A percentile compares a stretch with the other conserved stretches of the same genome.
Evolutionary conservation across 768 basidiomycete species (phyloP).

Genomic region (Lactifluus pinguis): DNA sequence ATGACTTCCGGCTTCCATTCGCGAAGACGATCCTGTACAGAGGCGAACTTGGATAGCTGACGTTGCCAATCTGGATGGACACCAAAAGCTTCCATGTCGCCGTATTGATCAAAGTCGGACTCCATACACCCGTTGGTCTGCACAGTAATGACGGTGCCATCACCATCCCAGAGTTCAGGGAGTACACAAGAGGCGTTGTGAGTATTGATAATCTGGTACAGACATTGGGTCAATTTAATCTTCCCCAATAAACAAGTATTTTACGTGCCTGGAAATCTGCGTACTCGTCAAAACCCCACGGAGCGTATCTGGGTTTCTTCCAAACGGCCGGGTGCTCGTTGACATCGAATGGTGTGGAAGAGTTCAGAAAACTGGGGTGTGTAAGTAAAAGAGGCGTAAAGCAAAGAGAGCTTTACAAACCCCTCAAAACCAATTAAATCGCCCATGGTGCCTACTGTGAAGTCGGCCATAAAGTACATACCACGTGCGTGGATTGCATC

Average conservation of each 20-base stretch:
- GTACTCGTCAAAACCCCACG: slow-evolving; percentile 84
- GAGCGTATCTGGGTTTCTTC: slow-evolving; percentile 66
- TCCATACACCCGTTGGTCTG: slow-evolving; percentile 59
- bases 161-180: slow-evolving; percentile 75
- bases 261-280: slow-evolving; percentile 61
- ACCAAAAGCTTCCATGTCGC: slow-evolving; percentile 97
- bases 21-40: slow-evolving; percentile 90
- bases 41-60: slow-evolving; percentile 90
- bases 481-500: slow-evolving; percentile 68
- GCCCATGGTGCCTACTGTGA: slow-evolving; percentile 88
- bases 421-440: slow-evolving; percentile 82
- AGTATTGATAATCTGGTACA: slow-evolving; percentile 47
- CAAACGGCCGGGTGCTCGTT: slow-evolving; percentile 65
- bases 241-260: background rate
- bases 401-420: slow-evolving; percentile 35
- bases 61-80: slow-evolving; percentile 92
- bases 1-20: slow-evolving; percentile 83
- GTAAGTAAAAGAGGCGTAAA: slow-evolving; percentile 5
- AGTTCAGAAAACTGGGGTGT: slow-evolving; percentile 56
- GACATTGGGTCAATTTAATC: background rate
- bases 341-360: slow-evolving; percentile 69
- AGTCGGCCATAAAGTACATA: slow-evolving; percentile 92
- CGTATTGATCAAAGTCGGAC: slow-evolving; percentile 92
- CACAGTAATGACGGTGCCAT: slow-evolving; percentile 54
- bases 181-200: slow-evolving; percentile 68